Evolutionary conservation across 2,329 filamentous ascomycete genomes (phyloP), one percentile per base, ranked within the genome.

Genomic region (Eutypa lata): DNA sequence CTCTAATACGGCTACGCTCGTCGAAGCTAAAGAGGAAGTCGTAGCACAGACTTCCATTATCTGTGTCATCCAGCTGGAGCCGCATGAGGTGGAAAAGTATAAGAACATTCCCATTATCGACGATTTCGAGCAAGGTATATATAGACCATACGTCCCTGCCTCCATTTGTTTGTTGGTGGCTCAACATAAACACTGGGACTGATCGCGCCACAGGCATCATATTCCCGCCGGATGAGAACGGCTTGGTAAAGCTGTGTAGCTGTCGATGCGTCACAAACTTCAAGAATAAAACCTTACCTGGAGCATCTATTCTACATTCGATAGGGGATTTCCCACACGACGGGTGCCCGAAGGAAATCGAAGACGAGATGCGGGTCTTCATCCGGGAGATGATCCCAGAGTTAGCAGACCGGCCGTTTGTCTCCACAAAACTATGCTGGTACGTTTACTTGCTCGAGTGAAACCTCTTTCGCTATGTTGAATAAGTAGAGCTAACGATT

Each of bases 1-100:
- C 18, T 85, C 87, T 21, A 88, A 85, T 81, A 84, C 83, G 10
- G 75, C 80, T 0, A 76, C 77, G 16, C 74, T 90, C 40, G 71
- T 89, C 51, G 82, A 88, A 62, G 73, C 88, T 0, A 77, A 79
- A 40, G 84, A 83, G 31, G 77, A 85, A 45, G 81, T 81, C 38
- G 77, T 80, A 48, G 82, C 86, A 1, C 86, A 84, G 0, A 86
- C 83, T 2, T 87, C 89, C 57, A 76, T 78, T 1, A 69, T 89
- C 49, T 81, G 78, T 13, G 89, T 88, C 66, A 76, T 89, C 57
- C 73, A 78, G 56, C 77, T 90, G 54, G 79, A 80, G 1, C 66
- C 76, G 16, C 73, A 77, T 1, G 86, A 89, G 67, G 75, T 86
- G 67, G 68, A 69, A 5, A 71, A 70, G 19, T 74, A 88, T 37